Base-by-base conservation (phyloP, 1,284 basidiomycete species). In the Ustilago curta region DNA sequence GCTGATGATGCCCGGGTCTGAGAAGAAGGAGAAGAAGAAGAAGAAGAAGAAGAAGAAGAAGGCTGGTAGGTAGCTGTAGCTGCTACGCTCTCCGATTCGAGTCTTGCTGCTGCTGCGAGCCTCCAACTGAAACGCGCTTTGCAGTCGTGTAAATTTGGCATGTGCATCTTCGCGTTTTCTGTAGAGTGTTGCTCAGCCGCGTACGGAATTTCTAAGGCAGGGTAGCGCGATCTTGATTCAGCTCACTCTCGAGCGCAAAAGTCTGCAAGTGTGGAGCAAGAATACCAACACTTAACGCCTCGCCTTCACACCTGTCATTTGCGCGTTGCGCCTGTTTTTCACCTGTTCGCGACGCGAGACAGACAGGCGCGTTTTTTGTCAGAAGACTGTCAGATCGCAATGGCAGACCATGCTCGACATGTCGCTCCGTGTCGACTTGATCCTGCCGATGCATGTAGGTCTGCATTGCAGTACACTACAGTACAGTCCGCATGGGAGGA, bases 321-420 rank as follows among this genome's bases (percentile, higher is more conserved):
- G 48, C 48, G 48, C 48, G 48, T 32, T 21, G 29, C 11, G n/a
- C 44, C 23, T 12, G 11, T 27, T 25, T 21, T 14, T 7, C 9
- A 8, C 31, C 27, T 21, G 11, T 50, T 51, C 49, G 49, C 49
- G 49, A 51, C 49, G 49, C 49, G 49, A 51, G 49, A 35, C 18
- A 51, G 49, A 35, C 18, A 9, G 23, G 21, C 49, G 35, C 35
- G 35, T 51, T 6, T 39, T 51, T 39, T 31, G 19, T 9, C 40
- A 16, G 21, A 23, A 35, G n/a, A n/a, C n/a, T 49, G 48, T 49
- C 32, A 49, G 48, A 35, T 29, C 48, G 7, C 14, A n/a, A 8
- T 8, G 11, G 12, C 27, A 29, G n/a, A 29, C 14, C 45, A 29
- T 47, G 16, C 27, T 47, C 11, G 18, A 8, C 16, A 18, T 29